Evolutionary conservation across 306 rosid species (phyloP).

Genomic region (Castanea sativa): DNA sequence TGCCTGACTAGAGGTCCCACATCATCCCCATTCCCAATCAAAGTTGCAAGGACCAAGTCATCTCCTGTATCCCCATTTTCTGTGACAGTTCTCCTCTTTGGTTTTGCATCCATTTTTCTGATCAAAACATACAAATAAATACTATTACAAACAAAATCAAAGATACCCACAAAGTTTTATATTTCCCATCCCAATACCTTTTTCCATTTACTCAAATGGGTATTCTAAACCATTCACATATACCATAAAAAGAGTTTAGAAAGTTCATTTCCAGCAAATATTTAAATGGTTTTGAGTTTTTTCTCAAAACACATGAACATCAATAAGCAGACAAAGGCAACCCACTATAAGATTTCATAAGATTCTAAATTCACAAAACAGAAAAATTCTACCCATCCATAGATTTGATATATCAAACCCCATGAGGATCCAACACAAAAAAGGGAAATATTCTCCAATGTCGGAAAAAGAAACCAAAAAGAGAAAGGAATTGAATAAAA

Average conservation of each 20-base stretch:
- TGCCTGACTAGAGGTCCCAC: constrained; percentile 86
- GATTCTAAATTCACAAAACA: neutral
- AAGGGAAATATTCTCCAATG: neutral
- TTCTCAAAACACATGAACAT: neutral
- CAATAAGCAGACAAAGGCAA: neutral
- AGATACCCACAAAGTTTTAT: neutral
- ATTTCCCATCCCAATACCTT: neutral
- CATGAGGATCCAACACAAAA: neutral
- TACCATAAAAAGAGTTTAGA: neutral
- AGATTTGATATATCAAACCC: neutral
- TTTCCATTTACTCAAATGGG: neutral
- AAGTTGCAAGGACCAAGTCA: constrained; percentile 78
- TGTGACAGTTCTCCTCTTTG: constrained; percentile 47
- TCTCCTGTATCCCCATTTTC: constrained; percentile 80
- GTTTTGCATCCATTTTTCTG: constrained; percentile 53
- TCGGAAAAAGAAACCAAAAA: neutral
- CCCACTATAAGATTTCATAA: neutral
- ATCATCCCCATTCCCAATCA: constrained; percentile 87
- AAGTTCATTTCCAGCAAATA: neutral
- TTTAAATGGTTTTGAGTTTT: neutral
- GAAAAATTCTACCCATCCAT: neutral
- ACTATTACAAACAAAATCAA: constrained; percentile 1
- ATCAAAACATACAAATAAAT: constrained; percentile 17
- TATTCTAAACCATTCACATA: neutral
- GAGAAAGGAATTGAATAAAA: neutral